phyloP scores from a whole-genome alignment of 805 yeast genomes.

The Peterozyma toletana region DNA sequence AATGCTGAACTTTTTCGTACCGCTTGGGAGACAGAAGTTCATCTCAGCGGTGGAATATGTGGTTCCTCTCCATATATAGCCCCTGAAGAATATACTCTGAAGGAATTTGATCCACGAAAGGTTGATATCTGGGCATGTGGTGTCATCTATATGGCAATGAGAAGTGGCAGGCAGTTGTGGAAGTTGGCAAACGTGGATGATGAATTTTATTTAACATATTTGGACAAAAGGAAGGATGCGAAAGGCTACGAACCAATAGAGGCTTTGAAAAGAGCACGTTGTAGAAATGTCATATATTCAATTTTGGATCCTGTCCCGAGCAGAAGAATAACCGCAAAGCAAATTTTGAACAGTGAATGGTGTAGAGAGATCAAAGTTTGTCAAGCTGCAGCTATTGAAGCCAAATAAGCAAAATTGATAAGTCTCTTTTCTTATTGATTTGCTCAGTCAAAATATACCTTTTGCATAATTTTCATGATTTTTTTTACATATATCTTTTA shows the following conservation, averaged over 20 bases:
- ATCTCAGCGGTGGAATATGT: slow-evolving; percentile 66
- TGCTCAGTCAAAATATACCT: no score
- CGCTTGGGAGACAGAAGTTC: slow-evolving; percentile 77
- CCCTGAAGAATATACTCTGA: slow-evolving; percentile 68
- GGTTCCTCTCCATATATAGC: slow-evolving; percentile 90
- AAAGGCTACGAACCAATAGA: slow-evolving; percentile 93
- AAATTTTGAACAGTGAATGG: slow-evolving; percentile 91
- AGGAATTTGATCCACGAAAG: slow-evolving; percentile 72
- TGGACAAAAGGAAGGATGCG: slow-evolving; percentile 71
- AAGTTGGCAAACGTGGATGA: slow-evolving; percentile 74
- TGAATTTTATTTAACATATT: slow-evolving; percentile 69
- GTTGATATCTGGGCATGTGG: slow-evolving; percentile 94
- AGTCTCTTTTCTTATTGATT: neutral
- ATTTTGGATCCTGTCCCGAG: slow-evolving; percentile 87
- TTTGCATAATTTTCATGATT: no score
- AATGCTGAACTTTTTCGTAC: slow-evolving; percentile 74
- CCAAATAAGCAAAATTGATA: slow-evolving; percentile 1
- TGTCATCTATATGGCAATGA: slow-evolving; percentile 86
- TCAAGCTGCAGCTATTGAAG: slow-evolving; percentile 46
- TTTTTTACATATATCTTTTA: no score
- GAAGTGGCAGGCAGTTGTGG: slow-evolving; percentile 95
- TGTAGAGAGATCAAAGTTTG: slow-evolving; percentile 83
- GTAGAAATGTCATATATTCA: slow-evolving; percentile 89
- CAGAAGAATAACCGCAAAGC: slow-evolving; percentile 82
- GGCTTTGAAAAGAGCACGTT: slow-evolving; percentile 72